phyloP scores from a whole-genome alignment of 441 rosid genomes.

The Melastoma candidum region DNA sequence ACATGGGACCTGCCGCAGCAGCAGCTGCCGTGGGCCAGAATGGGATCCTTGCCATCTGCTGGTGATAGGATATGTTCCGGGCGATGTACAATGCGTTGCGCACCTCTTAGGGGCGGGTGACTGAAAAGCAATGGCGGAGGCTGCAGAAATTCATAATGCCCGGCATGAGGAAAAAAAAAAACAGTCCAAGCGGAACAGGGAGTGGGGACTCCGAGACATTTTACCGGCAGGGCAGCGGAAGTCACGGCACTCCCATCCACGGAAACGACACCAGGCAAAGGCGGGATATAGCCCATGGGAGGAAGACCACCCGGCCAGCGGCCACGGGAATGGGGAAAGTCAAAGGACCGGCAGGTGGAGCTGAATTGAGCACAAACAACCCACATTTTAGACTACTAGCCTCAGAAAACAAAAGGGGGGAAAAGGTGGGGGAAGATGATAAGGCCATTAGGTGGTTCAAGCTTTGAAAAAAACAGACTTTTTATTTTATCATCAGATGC shows the following conservation, averaged over 20 bases:
- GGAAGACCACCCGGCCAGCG: constrained; percentile 94
- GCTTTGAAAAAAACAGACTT: too few relatives aligned
- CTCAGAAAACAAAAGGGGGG: too few relatives aligned
- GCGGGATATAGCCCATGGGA: constrained; percentile 94
- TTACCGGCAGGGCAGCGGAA: constrained; percentile 72
- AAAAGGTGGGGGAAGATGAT: too few relatives aligned
- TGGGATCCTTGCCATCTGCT: constrained; percentile 67
- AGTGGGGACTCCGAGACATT: background rate
- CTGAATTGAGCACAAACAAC: constrained; percentile 25
- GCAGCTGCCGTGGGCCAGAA: constrained; percentile 89
- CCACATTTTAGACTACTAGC: too few relatives aligned
- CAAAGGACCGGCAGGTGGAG: constrained; percentile 42
- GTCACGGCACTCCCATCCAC: constrained; percentile 59
- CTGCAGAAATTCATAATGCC: constrained; percentile 25
- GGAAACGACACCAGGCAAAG: constrained; percentile 85
- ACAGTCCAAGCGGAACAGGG: background rate
- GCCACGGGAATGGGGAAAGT: constrained; percentile 71
- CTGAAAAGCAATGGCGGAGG: constrained; percentile 63
- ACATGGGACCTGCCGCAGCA: constrained; percentile 65
- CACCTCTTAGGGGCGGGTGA: constrained; percentile 83
- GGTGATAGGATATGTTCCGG: constrained; percentile 56
- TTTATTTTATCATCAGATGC: too few relatives aligned
- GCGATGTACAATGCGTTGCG: constrained; percentile 92
- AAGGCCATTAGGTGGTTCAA: too few relatives aligned
- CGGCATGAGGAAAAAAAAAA: background rate